These are phyloP conservation scores for Talaromyces sp. DNA, from an alignment of 2,329 filamentous ascomycete genomes.

Conservation along the genomic window DNA sequence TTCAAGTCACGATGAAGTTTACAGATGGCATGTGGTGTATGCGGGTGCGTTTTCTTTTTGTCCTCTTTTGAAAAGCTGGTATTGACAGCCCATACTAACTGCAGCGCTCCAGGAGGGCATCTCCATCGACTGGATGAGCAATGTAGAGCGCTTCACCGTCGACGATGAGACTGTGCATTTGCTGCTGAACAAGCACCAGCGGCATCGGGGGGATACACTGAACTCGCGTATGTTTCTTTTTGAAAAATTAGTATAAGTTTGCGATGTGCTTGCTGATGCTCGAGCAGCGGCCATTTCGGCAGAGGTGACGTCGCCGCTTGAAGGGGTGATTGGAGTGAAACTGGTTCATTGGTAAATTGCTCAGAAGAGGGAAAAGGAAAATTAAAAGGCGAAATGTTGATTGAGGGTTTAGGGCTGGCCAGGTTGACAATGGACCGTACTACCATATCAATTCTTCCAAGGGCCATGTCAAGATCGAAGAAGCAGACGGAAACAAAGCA, in stretches of 20 bases:
- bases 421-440: conserved; percentile 31
- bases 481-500: not conserved
- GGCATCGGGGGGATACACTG: conserved; percentile 34
- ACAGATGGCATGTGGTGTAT: conserved; percentile 37
- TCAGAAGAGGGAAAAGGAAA: not conserved
- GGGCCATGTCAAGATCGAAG: conserved; percentile 24
- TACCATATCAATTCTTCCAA: conserved; percentile 24
- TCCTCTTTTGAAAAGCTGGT: too few relatives aligned
- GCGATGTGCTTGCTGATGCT: not conserved
- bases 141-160: conserved; percentile 30
- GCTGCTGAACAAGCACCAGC: conserved; percentile 32
- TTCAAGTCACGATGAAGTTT: conserved; percentile 32
- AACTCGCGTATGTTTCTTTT: conserved; percentile 25
- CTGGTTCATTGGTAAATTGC: conserved; percentile 35
- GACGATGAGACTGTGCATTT: conserved; percentile 28
- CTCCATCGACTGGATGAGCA: conserved; percentile 37
- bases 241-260: not conserved
- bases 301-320: conserved; percentile 29
- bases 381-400: too few relatives aligned
- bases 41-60: conserved; percentile 16
- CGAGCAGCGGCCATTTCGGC: conserved; percentile 29
- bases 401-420: conserved; percentile 21
- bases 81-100: not conserved
- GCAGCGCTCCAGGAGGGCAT: conserved; percentile 27
- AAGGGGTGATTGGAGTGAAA: conserved; percentile 36